phyloP scores from a whole-genome alignment of 306 rosid genomes.

The Castanea mollissima region DNA sequence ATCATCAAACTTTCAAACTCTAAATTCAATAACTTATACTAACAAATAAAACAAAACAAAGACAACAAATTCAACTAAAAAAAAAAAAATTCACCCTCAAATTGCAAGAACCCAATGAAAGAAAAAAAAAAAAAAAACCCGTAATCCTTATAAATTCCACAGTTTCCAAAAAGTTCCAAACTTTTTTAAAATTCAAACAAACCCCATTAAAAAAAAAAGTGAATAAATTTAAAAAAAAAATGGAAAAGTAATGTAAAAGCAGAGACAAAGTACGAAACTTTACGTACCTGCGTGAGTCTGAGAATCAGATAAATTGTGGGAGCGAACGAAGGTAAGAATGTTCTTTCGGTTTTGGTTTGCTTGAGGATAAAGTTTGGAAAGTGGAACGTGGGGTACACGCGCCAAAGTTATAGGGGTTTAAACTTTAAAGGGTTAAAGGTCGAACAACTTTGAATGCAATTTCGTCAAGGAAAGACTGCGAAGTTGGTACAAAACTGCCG shows the following conservation, averaged over 20 bases:
- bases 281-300: background rate
- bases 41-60: background rate
- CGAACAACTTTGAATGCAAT: constrained; percentile 2
- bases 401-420: background rate
- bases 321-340: background rate
- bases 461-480: background rate
- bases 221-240: background rate
- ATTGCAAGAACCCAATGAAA: background rate
- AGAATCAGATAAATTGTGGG: background rate
- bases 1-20: background rate
- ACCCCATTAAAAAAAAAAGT: background rate
- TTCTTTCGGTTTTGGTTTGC: too few species aligned
- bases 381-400: background rate
- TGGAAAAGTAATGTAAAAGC: background rate
- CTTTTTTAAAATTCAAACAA: constrained; percentile 25
- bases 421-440: background rate
- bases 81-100: background rate
- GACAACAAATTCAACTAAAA: background rate
- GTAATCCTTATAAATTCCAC: background rate
- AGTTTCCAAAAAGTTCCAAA: background rate
- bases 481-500: constrained; percentile 6
- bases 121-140: constrained; percentile 6
- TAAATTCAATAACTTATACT: background rate
- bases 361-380: too few species aligned
- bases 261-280: background rate